Evolutionary conservation across 2,329 filamentous ascomycete species (phyloP).

Genomic region (Pyricularia grisea): DNA sequence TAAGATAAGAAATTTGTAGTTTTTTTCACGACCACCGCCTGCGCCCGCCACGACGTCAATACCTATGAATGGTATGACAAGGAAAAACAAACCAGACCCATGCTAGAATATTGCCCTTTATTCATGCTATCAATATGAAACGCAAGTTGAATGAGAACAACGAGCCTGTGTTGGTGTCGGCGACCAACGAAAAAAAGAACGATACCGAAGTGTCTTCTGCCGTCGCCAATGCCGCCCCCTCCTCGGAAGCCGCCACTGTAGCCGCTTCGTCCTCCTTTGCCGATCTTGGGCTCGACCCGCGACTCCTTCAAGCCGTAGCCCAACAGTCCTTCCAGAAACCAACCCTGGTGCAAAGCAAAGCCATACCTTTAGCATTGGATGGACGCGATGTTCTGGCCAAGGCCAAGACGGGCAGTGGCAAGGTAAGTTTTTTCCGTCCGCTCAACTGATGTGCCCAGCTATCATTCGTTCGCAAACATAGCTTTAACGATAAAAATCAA

Average conservation of each 20-base stretch:
- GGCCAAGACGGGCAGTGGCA: conserved; percentile 91
- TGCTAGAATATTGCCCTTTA: background rate
- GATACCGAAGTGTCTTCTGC: conserved; percentile 13
- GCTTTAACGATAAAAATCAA: background rate
- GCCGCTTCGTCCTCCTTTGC: conserved; percentile 51
- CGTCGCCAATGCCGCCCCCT: conserved; percentile 1
- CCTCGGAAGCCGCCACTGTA: background rate
- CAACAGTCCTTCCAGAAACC: conserved; percentile 77
- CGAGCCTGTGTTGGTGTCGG: conserved; percentile 29
- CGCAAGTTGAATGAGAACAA: conserved; percentile 50
- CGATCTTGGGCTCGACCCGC: conserved; percentile 70
- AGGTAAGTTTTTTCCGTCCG: conserved; percentile 25
- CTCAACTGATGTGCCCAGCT: background rate
- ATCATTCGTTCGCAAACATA: background rate
- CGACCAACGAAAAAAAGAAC: conserved; percentile 15
- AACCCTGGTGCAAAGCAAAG: conserved; percentile 79
- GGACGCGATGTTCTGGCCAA: conserved; percentile 87
- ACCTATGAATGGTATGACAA: background rate
- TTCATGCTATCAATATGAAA: conserved; percentile 35
- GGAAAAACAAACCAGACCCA: background rate
- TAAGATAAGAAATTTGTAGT: conserved; percentile 1
- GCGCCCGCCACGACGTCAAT: background rate
- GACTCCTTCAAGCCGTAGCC: conserved; percentile 77
- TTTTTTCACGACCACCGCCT: background rate
- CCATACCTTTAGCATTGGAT: conserved; percentile 78